phyloP scores from a whole-genome alignment of 208 protist species.

The Trypanosoma avium region DNA sequence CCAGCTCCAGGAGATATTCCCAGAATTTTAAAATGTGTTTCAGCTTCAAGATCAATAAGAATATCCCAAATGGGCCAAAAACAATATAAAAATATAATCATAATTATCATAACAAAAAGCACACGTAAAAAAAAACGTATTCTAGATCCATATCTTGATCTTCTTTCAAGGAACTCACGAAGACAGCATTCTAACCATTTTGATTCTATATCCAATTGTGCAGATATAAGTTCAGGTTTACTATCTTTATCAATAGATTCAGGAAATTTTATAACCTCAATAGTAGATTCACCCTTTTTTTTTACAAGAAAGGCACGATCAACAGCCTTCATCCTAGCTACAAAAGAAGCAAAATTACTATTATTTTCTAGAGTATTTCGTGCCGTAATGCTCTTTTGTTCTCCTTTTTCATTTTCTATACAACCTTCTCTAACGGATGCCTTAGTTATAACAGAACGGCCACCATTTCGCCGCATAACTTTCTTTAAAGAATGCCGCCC shows the following conservation, averaged over 20 bases:
- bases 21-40: constrained; percentile 56
- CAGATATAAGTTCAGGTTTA: neutral
- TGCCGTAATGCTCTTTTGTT: neutral
- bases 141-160: constrained; percentile 36
- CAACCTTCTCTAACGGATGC: neutral
- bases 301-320: constrained; percentile 28
- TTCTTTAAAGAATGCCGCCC: too few species aligned
- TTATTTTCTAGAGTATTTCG: constrained; percentile 22
- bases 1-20: constrained; percentile 41
- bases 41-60: constrained; percentile 72
- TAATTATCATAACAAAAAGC: constrained; percentile 26
- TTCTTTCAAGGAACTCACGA: constrained; percentile 64
- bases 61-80: constrained; percentile 80
- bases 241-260: neutral
- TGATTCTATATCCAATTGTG: constrained; percentile 17
- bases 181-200: constrained; percentile 74
- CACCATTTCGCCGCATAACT: neutral
- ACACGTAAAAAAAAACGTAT: constrained; percentile 30
- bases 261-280: constrained; percentile 20
- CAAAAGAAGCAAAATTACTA: constrained; percentile 33
- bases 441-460: neutral
- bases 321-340: constrained; percentile 30
- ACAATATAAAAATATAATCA: constrained; percentile 34
- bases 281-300: constrained; percentile 18
- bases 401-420: neutral